Percentiles rank a stretch among this genome's conserved stretches.
Evolutionary conservation across 2,329 filamentous ascomycete genomes (phyloP).

Genomic region (Curvularia lunata): DNA sequence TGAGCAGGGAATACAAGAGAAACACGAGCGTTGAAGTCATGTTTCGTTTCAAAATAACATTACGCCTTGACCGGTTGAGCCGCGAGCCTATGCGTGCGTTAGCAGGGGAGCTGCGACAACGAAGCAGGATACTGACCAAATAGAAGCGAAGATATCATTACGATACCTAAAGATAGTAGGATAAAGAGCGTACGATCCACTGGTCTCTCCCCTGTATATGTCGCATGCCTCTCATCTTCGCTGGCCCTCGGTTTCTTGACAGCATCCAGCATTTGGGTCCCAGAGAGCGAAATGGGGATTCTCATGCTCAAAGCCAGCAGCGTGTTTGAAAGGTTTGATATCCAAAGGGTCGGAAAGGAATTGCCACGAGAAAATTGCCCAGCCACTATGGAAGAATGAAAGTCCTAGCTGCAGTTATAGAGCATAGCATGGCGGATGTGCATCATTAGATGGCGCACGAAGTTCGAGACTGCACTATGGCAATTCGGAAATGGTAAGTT

Average conservation of each 20-base stretch:
- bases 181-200: neutral
- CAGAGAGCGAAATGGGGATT: neutral
- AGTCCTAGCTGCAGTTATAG: neutral
- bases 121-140: neutral
- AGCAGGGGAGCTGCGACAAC: neutral
- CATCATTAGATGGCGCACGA: neutral
- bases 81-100: constrained; percentile 3
- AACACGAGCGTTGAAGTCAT: constrained; percentile 26
- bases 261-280: neutral
- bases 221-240: neutral
- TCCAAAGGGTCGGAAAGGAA: neutral
- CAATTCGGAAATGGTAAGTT: neutral
- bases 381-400: neutral
- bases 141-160: neutral
- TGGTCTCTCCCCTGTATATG: neutral
- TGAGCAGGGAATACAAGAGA: constrained; percentile 24
- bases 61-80: constrained; percentile 4
- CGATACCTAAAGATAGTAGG: neutral
- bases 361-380: neutral
- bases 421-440: neutral
- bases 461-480: neutral
- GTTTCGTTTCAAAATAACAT: constrained; percentile 15
- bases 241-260: neutral
- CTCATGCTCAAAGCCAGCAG: neutral
- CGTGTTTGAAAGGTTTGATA: neutral